Conservation (phyloP, 2,329 filamentous ascomycete species). For the Coniosporium tulheliwenetii region DNA sequence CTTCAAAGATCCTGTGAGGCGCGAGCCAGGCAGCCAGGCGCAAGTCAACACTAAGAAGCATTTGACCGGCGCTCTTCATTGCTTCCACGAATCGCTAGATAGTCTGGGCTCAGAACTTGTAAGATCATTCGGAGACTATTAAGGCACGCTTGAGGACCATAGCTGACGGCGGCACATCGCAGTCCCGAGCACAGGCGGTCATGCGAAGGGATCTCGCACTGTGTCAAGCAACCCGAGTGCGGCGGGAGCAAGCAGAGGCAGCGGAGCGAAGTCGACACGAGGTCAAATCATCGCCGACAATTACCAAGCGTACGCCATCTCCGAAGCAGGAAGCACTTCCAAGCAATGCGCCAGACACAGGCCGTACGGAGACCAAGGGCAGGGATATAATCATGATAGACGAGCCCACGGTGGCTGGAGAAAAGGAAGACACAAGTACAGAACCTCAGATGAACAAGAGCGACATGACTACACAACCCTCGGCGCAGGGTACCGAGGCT, state of each 20-base stretch:
- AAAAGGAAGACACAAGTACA: background rate
- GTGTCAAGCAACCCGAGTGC: slow-evolving; percentile 9
- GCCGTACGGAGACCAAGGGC: background rate
- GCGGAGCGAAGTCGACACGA: background rate
- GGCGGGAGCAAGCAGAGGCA: slow-evolving; percentile 1
- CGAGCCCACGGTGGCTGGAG: background rate
- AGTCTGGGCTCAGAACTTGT: slow-evolving; percentile 31
- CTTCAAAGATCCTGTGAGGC: slow-evolving; percentile 23
- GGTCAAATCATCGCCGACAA: background rate
- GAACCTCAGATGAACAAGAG: background rate
- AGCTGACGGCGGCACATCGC: background rate
- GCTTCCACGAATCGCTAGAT: slow-evolving; percentile 36
- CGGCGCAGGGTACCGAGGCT: background rate
- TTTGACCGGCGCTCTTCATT: slow-evolving; percentile 22
- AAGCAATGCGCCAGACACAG: background rate
- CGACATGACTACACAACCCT: background rate
- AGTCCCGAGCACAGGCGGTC: slow-evolving; percentile 16
- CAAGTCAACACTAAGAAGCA: slow-evolving; percentile 17
- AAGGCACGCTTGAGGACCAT: too few species aligned
- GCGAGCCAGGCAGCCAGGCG: slow-evolving; percentile 12
- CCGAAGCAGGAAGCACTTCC: background rate
- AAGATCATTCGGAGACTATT: slow-evolving; percentile 3
- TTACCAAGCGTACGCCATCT: background rate
- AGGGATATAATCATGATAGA: background rate
- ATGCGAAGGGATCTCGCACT: slow-evolving; percentile 16